Percentiles rank a stretch among this genome's conserved stretches.
Conservation (phyloP, 1,284 basidiomycete genomes). For the Malassezia psittaci region DNA sequence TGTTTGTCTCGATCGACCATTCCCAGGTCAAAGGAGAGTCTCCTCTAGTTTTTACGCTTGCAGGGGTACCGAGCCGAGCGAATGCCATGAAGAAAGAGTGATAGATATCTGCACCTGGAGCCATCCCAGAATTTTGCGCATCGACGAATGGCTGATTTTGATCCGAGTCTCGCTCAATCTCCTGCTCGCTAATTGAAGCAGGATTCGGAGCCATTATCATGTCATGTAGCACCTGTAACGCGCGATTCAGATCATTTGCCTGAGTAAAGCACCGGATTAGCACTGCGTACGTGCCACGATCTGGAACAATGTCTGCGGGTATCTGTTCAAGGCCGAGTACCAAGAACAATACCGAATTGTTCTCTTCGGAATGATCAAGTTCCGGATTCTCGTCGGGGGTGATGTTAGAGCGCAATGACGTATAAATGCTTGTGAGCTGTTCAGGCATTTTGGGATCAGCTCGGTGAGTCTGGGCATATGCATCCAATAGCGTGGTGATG, state of each 20-base stretch:
- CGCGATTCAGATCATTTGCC: conserved; percentile 6
- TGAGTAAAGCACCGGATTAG: conserved; percentile 4
- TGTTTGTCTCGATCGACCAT: not conserved
- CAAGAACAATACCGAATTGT: too few relatives aligned
- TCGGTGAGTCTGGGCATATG: not conserved
- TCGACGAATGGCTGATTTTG: not conserved
- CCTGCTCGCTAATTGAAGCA: too few relatives aligned
- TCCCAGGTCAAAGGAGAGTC: not conserved
- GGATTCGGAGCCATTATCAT: conserved; percentile 3
- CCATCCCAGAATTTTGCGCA: not conserved
- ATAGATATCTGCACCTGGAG: conserved; percentile 8
- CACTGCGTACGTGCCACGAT: conserved; percentile 8
- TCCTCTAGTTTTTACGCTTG: not conserved
- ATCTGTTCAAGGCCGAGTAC: conserved; percentile 3
- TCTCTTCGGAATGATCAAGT: not conserved
- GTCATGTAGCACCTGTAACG: conserved; percentile 15
- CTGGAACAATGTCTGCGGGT: not conserved
- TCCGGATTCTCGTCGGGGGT: not conserved
- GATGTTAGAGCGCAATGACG: conserved; percentile 1
- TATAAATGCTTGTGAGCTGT: conserved; percentile 5
- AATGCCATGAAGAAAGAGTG: conserved; percentile 12
- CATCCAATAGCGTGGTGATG: conserved; percentile 4
- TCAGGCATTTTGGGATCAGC: not conserved
- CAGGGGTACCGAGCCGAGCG: conserved; percentile 5
- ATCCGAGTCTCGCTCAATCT: not conserved